Conservation (phyloP, 2,329 filamentous ascomycete species). For the Aspergillus udagawae region DNA sequence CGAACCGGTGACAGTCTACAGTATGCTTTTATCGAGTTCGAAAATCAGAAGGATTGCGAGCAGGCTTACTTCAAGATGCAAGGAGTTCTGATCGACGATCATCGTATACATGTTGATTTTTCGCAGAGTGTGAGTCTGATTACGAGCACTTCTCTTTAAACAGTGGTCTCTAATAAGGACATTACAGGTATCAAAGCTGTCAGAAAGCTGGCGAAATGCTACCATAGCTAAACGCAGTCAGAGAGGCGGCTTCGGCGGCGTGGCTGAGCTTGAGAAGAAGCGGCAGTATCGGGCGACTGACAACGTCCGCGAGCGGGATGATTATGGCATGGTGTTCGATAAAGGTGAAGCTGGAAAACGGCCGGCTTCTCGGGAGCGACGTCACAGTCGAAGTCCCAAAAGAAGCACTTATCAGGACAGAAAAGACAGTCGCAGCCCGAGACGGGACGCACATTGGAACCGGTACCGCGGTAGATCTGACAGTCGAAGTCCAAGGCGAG, state of each 20-base stretch:
- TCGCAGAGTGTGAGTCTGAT: slow-evolving; percentile 74
- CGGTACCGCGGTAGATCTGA: slow-evolving; percentile 38
- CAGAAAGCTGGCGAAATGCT: slow-evolving; percentile 80
- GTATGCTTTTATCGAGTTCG: slow-evolving; percentile 97
- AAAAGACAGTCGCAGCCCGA: slow-evolving; percentile 27
- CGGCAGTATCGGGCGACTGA: slow-evolving; percentile 78
- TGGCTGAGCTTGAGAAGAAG: slow-evolving; percentile 81
- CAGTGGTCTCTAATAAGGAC: slow-evolving; percentile 17
- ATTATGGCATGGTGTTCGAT: slow-evolving; percentile 79
- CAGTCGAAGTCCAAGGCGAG: slow-evolving; percentile 26
- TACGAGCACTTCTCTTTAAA: not conserved
- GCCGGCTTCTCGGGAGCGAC: slow-evolving; percentile 19
- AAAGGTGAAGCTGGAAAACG: slow-evolving; percentile 37
- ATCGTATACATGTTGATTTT: slow-evolving; percentile 97
- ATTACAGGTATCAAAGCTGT: slow-evolving; percentile 64
- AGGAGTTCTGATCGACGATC: slow-evolving; percentile 91
- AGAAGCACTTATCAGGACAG: slow-evolving; percentile 26
- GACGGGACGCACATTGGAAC: slow-evolving; percentile 22
- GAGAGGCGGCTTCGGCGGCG: slow-evolving; percentile 83
- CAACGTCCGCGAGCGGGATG: slow-evolving; percentile 42
- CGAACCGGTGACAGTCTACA: slow-evolving; percentile 93
- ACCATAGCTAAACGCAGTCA: slow-evolving; percentile 74
- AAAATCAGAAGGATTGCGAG: slow-evolving; percentile 88
- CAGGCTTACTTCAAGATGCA: slow-evolving; percentile 99
- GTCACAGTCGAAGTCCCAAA: slow-evolving; percentile 47